phyloP scores from a whole-genome alignment of 2,329 filamentous ascomycete species.

The Colletotrichum noveboracense region DNA sequence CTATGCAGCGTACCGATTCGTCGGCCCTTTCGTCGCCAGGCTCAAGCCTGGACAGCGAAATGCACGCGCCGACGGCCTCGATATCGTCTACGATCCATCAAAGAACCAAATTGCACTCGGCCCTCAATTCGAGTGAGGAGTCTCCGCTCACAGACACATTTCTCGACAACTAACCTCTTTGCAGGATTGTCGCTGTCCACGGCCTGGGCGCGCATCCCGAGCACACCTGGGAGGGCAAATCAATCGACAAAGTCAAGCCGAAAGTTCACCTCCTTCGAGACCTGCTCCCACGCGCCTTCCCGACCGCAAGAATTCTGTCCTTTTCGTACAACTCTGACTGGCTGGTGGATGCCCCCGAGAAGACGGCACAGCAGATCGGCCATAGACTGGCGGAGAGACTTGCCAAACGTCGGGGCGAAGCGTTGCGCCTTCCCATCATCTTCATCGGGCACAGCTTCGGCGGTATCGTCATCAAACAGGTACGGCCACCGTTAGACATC shows the following conservation, averaged over 20 bases:
- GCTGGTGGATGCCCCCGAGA: conserved; percentile 24
- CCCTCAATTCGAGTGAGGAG: neutral
- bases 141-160: neutral
- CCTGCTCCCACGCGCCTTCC: conserved; percentile 3
- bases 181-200: conserved; percentile 25
- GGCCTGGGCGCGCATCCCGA: conserved; percentile 23
- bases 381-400: conserved; percentile 10
- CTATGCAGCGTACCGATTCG: neutral
- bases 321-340: conserved; percentile 26
- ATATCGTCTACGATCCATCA: neutral
- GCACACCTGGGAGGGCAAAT: conserved; percentile 19
- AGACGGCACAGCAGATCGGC: conserved; percentile 22
- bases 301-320: conserved; percentile 22
- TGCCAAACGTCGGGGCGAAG: neutral
- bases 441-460: conserved; percentile 14
- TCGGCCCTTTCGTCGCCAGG: neutral
- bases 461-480: neutral
- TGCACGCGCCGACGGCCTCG: neutral
- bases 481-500: neutral
- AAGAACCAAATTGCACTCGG: too few relatives aligned
- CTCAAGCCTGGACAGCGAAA: neutral
- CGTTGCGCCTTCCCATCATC: conserved; percentile 21
- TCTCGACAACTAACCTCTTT: neutral
- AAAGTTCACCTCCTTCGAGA: neutral
- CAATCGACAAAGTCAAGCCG: neutral